Conservation (phyloP, 2,329 filamentous ascomycete genomes). For the Zymoseptoria passerinii region DNA sequence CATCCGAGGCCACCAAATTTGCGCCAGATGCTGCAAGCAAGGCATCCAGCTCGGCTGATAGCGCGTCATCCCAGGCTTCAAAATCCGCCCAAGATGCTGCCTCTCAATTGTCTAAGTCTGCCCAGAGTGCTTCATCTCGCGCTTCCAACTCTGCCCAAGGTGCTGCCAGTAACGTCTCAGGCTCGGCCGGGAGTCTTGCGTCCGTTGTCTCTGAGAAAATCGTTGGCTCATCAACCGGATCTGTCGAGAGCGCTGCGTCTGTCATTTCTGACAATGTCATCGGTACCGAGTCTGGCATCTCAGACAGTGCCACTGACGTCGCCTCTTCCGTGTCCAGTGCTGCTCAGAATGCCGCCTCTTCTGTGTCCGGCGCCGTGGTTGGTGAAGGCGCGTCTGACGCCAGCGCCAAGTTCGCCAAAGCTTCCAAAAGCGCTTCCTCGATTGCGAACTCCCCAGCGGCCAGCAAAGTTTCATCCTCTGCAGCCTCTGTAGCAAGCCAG, state of each 20-base stretch:
- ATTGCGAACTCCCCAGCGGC: conserved; percentile 5
- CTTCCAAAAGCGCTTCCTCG: conserved; percentile 11
- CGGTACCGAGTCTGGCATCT: conserved; percentile 20
- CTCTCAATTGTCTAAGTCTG: background rate
- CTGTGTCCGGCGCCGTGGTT: conserved; percentile 8
- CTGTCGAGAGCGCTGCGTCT: conserved; percentile 17
- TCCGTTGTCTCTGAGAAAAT: conserved; percentile 21
- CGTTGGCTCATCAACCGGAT: conserved; percentile 14
- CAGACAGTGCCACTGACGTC: conserved; percentile 27
- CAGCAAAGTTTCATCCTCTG: conserved; percentile 15
- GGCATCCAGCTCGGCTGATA: conserved; percentile 1
- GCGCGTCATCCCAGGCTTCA: conserved; percentile 8
- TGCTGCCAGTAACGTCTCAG: conserved; percentile 7
- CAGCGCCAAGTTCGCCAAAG: background rate
- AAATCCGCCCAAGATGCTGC: background rate
- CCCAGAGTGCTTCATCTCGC: conserved; percentile 9
- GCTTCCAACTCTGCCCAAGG: conserved; percentile 13
- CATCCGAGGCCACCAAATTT: conserved; percentile 6
- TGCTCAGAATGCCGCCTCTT: conserved; percentile 8
- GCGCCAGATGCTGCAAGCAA: conserved; percentile 13
- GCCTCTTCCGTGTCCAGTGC: conserved; percentile 15
- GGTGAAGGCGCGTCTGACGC: conserved; percentile 6
- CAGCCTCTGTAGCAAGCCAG: conserved; percentile 22
- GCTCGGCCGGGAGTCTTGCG: conserved; percentile 15
- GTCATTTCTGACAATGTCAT: conserved; percentile 20